Evolutionary conservation across 306 rosid species (phyloP), one percentile per base, ranked within the genome.

Genomic region (Sicyos baderoa): DNA sequence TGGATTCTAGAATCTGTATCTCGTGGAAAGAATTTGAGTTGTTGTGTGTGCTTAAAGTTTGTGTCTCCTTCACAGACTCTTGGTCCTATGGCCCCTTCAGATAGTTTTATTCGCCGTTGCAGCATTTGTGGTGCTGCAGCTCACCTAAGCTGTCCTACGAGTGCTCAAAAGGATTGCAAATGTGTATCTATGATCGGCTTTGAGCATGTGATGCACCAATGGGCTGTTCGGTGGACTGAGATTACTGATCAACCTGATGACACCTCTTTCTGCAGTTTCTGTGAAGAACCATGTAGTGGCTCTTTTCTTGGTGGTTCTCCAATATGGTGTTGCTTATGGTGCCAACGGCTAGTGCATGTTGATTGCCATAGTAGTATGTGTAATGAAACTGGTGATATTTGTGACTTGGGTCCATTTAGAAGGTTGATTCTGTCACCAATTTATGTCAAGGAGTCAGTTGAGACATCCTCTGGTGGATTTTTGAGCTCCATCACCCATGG

Each of bases 151-250:
- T 94, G 99, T 81, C 90, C 96, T 54, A 76, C 95, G 76, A 84
- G 77, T 71, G 91, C 95, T 6, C 97, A 79, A 75, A 86, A 86
- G 85, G 99, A 94, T 75, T 94, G 99, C 80, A 94, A 94, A 77
- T 88, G 97, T 80, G 89, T 88, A 66, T 90, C 96, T 49, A 85
- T 94, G 96, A 78, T 84, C 76, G 99, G 96, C 21, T 80, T 53
- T 82, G 95, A 86, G 74, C 82, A 79, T 62, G 88, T 88, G 68
- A 83, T 80, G 80, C 99, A 94, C 74, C 99, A 94, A 69, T 94
- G 97, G 99, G 90, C 97, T 79, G 96, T 94, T 74, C 82, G 95
- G 40, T 94, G 99, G 99, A 86, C 89, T 23, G 99, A 94, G 76
- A 79, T 86, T 66, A 73, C 95, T 6, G 99, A 94, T 75, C 99